Evolutionary conservation across 148 eudicot species (phyloP).

Genomic region (Nepenthes mirabilis): DNA sequence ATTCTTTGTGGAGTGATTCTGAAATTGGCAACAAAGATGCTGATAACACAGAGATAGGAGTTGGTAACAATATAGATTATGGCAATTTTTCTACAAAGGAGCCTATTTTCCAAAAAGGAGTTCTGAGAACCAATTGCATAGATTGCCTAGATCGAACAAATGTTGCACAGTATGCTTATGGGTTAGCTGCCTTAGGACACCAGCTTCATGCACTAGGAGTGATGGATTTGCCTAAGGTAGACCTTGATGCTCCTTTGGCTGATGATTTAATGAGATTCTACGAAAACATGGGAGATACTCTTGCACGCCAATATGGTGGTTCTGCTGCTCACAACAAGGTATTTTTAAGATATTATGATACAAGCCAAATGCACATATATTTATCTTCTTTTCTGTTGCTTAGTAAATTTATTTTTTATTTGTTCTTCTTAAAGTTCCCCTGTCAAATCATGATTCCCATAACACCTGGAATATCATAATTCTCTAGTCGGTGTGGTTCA

Average conservation of each 20-base stretch:
- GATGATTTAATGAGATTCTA: constrained; percentile 51
- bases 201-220: constrained; percentile 61
- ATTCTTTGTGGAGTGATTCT: constrained; percentile 9
- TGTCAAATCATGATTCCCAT: too few relatives aligned
- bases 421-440: too few relatives aligned
- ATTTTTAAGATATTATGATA: constrained; percentile 3
- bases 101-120: constrained; percentile 52
- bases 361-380: neutral
- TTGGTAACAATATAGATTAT: constrained; percentile 6
- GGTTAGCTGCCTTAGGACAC: constrained; percentile 70
- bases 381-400: too few relatives aligned
- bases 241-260: constrained; percentile 45
- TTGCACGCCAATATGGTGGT: constrained; percentile 86
- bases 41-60: constrained; percentile 7
- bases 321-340: constrained; percentile 98
- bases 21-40: constrained; percentile 12
- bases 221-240: constrained; percentile 24
- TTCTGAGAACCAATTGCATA: constrained; percentile 77
- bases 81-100: constrained; percentile 14
- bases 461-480: too few relatives aligned
- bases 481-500: too few relatives aligned
- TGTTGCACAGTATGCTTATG: constrained; percentile 78
- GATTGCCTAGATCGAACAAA: constrained; percentile 96
- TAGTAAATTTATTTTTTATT: too few relatives aligned
- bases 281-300: constrained; percentile 80